These are phyloP conservation scores for Plasmodium berghei DNA, from an alignment of 169 alveolate species.

Conservation along the genomic window DNA sequence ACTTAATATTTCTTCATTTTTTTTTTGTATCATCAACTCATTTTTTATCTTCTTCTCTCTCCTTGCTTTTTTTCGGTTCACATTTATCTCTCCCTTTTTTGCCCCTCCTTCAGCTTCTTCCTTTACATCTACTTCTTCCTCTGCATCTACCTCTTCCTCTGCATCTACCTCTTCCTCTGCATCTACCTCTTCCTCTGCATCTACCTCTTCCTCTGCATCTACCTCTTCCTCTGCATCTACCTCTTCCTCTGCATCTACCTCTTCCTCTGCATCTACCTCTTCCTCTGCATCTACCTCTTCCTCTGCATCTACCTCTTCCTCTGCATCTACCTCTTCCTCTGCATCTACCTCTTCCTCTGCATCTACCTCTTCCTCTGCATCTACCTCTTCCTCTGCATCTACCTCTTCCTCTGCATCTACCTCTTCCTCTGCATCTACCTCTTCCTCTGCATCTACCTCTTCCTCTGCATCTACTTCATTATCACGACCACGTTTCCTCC, in stretches of 20 bases:
- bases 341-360: neutral
- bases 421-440: neutral
- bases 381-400: neutral
- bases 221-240: neutral
- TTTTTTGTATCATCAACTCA: neutral
- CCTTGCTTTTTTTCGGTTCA: neutral
- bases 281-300: neutral
- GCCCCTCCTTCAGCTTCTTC: neutral
- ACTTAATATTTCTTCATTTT: conserved; percentile 17
- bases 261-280: neutral
- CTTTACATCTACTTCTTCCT: neutral
- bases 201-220: neutral
- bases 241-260: neutral
- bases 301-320: neutral
- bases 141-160: neutral
- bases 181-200: neutral
- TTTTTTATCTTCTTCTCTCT: neutral
- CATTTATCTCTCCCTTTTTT: neutral
- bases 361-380: too few species aligned
- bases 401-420: neutral
- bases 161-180: neutral
- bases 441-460: neutral
- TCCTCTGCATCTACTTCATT: neutral
- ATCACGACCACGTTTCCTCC: neutral
- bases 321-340: neutral